Conservation (phyloP, 805 yeast species). For the Candida xiaguanensis region DNA sequence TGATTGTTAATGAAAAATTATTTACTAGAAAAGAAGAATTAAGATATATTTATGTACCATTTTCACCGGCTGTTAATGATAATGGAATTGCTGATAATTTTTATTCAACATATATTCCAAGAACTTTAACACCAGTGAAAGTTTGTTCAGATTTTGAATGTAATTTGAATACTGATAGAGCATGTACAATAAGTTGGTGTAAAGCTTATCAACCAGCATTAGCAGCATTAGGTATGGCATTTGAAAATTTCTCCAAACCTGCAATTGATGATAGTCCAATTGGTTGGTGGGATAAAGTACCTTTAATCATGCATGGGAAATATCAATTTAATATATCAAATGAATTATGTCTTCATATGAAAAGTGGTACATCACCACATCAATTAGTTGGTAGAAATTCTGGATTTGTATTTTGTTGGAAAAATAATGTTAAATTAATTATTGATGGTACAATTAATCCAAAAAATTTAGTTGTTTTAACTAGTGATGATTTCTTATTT, state of each 20-base stretch:
- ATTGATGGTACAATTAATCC: constrained; percentile 50
- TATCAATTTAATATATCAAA: constrained; percentile 44
- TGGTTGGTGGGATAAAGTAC: constrained; percentile 52
- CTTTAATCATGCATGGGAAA: constrained; percentile 52
- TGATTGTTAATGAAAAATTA: constrained; percentile 58
- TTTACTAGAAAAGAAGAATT: constrained; percentile 39
- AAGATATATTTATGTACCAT: constrained; percentile 52
- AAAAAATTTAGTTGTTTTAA: constrained; percentile 48
- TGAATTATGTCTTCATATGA: constrained; percentile 60
- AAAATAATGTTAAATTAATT: constrained; percentile 46
- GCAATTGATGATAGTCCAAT: constrained; percentile 42
- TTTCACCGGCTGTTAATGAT: constrained; percentile 49
- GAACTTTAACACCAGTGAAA: constrained; percentile 64
- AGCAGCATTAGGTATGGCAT: constrained; percentile 43
- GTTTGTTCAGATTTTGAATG: constrained; percentile 48
- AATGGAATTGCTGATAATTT: constrained; percentile 39
- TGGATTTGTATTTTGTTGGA: constrained; percentile 67
- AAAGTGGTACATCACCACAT: constrained; percentile 59
- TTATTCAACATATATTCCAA: constrained; percentile 54
- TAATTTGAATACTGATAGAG: constrained; percentile 39
- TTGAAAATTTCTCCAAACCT: constrained; percentile 45
- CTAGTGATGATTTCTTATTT: constrained; percentile 53
- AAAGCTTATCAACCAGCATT: constrained; percentile 60
- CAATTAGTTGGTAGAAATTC: constrained; percentile 53
- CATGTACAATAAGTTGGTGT: constrained; percentile 61